Conservation (phyloP, 163 green algal genomes). For the Scenedesmus sp. region DNA sequence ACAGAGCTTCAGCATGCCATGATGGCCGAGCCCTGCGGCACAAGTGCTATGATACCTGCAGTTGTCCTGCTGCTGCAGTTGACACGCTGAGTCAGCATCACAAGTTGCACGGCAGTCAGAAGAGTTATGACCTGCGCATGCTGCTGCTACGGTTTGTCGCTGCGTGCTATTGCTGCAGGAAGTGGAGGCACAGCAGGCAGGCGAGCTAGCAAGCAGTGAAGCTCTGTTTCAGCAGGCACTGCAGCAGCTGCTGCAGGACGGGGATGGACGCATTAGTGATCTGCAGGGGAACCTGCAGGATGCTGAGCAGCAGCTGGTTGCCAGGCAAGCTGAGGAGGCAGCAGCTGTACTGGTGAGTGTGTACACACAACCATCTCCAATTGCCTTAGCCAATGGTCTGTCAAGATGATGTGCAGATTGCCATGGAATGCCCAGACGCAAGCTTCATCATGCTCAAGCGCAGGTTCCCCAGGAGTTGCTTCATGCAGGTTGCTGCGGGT, state of each 20-base stretch:
- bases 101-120: not conserved
- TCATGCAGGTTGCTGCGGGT: not conserved
- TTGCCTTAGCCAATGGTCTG: not conserved
- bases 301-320: constrained; percentile 10
- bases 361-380: not conserved
- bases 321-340: constrained; percentile 14
- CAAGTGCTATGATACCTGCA: not conserved
- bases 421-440: not conserved
- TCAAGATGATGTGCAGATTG: not conserved
- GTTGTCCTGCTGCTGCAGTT: not conserved
- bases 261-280: not conserved
- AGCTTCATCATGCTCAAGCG: too few species aligned
- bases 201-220: not conserved
- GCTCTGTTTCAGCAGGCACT: not conserved
- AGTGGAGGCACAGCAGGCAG: not conserved
- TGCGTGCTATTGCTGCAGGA: not conserved
- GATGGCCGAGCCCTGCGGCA: not conserved
- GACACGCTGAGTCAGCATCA: not conserved
- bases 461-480: too few species aligned
- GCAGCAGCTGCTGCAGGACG: constrained; percentile 19
- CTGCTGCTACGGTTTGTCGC: not conserved
- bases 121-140: too few species aligned
- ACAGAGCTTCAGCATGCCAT: not conserved
- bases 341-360: constrained; percentile 4
- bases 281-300: constrained; percentile 19